These are phyloP conservation scores for Harringtonia aguacate DNA, from an alignment of 2,329 filamentous ascomycete genomes.

Conservation along the genomic window DNA sequence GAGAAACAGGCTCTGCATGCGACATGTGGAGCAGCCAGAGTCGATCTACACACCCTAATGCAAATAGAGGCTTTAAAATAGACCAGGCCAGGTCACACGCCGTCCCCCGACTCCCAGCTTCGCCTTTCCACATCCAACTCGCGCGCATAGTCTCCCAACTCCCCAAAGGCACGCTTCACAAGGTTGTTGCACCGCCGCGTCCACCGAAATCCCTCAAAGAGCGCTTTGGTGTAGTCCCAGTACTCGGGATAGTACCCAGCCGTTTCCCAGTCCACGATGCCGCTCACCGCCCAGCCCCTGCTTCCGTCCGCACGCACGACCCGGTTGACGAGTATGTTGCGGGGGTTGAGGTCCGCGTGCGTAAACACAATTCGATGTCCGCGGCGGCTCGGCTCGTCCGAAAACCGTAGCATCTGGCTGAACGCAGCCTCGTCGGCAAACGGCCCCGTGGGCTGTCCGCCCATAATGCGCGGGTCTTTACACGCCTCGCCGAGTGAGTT, in stretches of 20 bases:
- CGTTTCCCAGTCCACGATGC: conserved; percentile 20
- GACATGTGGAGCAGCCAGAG: too few relatives aligned
- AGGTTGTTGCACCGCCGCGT: conserved; percentile 8
- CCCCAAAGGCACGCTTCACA: conserved; percentile 11
- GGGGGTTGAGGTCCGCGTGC: conserved; percentile 21
- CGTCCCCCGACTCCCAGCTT: neutral
- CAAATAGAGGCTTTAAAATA: neutral
- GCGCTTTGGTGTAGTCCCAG: conserved; percentile 13
- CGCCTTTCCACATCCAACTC: conserved; percentile 14
- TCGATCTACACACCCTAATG: too few relatives aligned
- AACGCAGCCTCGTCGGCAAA: conserved; percentile 22
- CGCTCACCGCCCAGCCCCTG: conserved; percentile 15
- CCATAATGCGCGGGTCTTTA: conserved; percentile 17
- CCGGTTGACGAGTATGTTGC: conserved; percentile 21
- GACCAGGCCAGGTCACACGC: neutral
- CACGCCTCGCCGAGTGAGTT: conserved; percentile 19
- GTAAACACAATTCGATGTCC: conserved; percentile 21
- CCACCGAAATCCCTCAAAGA: conserved; percentile 14
- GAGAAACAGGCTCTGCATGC: too few relatives aligned
- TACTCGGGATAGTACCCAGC: conserved; percentile 13
- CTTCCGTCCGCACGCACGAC: conserved; percentile 12
- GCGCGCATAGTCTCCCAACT: conserved; percentile 13
- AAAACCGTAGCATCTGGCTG: conserved; percentile 17
- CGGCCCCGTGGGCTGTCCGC: conserved; percentile 14
- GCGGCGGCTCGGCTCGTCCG: conserved; percentile 18